Conservation (phyloP, 1,284 basidiomycete genomes). For the Malassezia obtusa region DNA sequence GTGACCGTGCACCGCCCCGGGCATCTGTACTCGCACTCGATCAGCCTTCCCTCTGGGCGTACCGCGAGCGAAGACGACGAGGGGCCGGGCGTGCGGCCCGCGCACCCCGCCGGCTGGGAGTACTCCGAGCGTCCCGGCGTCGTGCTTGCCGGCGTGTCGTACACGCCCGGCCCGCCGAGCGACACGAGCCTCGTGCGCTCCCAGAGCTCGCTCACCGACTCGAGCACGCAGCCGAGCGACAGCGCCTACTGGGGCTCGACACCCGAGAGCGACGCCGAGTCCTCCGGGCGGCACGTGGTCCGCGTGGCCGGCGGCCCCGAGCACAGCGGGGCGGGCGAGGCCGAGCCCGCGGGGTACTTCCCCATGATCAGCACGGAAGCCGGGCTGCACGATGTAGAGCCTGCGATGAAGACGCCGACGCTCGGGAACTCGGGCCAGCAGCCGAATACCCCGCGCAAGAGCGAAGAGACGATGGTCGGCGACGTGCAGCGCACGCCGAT, state of each 20-base stretch:
- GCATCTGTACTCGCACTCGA: conserved; percentile 15
- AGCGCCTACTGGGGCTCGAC: not conserved
- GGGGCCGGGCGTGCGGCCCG: not conserved
- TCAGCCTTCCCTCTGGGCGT: conserved; percentile 4
- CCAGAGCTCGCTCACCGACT: not conserved
- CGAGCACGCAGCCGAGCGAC: not conserved
- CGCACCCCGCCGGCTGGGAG: not conserved
- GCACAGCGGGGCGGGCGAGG: no score
- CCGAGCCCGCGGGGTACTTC: no score
- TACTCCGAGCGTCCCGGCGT: not conserved
- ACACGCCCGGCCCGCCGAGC: not conserved
- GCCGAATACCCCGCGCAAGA: not conserved
- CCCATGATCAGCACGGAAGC: not conserved
- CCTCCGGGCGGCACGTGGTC: no score
- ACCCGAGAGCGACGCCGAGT: not conserved
- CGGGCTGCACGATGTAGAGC: not conserved
- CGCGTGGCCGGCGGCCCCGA: no score
- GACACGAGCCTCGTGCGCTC: not conserved
- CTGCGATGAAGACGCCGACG: not conserved
- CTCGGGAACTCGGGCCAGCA: not conserved
- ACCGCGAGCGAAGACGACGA: not conserved
- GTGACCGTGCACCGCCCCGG: conserved; percentile 14
- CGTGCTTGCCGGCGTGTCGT: not conserved
- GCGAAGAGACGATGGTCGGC: not conserved
- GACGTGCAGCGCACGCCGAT: not conserved